These are phyloP conservation scores for Aspergillus flavus DNA, from an alignment of 2,329 filamentous ascomycete genomes.

Conservation along the genomic window DNA sequence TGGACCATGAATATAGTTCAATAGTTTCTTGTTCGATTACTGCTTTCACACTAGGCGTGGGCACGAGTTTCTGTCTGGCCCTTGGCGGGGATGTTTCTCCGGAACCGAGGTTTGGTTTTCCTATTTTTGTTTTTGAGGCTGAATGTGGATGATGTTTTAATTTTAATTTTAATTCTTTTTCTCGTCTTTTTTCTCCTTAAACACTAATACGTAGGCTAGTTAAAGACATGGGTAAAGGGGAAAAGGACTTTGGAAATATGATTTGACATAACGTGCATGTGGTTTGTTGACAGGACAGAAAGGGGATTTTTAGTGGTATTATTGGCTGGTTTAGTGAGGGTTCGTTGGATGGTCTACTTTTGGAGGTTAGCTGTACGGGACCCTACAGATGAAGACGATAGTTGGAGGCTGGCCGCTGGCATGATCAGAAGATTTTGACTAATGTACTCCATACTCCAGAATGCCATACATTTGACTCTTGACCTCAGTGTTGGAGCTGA, in stretches of 20 bases:
- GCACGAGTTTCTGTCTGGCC: background rate
- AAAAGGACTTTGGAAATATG: background rate
- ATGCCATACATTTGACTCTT: background rate
- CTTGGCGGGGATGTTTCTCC: background rate
- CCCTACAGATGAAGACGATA: background rate
- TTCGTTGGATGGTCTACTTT: background rate
- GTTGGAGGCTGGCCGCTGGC: background rate
- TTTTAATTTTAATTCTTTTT: background rate
- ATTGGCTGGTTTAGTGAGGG: background rate
- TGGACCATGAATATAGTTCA: slow-evolving; percentile 1
- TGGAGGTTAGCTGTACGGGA: background rate
- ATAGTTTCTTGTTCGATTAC: background rate
- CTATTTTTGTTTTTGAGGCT: background rate
- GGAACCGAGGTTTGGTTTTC: background rate
- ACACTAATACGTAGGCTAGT: background rate
- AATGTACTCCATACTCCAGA: background rate
- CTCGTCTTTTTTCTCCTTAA: background rate
- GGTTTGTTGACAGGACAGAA: background rate
- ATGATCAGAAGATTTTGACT: background rate
- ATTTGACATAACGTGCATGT: background rate
- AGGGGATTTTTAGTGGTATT: background rate
- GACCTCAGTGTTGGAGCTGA: too few species aligned
- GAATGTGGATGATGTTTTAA: background rate
- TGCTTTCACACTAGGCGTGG: background rate
- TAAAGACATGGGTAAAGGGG: background rate